Evolutionary conservation across 2,329 filamentous ascomycete species (phyloP).

Genomic region (Alternaria sp.): DNA sequence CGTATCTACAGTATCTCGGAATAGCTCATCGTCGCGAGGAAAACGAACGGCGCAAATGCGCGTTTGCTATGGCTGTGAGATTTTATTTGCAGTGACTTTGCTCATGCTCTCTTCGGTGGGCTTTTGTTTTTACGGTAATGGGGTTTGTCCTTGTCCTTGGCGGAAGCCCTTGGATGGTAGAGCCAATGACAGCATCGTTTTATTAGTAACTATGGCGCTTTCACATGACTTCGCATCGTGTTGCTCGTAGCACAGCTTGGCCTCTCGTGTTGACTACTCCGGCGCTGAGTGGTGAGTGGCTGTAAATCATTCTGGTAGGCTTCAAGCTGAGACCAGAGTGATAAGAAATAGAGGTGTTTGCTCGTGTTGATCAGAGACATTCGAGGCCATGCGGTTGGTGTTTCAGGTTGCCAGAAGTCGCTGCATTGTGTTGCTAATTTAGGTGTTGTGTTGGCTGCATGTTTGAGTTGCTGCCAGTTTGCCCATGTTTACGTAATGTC

Average conservation of each 20-base stretch:
- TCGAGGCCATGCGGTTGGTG: background rate
- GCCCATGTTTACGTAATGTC: background rate
- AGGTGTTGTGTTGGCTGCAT: background rate
- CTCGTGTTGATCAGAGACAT: background rate
- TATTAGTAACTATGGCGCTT: slow-evolving; percentile 18
- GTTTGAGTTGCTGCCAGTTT: background rate
- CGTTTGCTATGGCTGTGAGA: background rate
- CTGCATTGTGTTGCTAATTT: background rate
- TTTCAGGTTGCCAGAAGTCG: background rate
- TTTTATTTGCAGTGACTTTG: background rate
- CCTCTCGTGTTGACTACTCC: slow-evolving; percentile 8
- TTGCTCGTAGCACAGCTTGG: slow-evolving; percentile 19
- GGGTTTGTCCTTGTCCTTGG: background rate
- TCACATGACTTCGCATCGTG: slow-evolving; percentile 41
- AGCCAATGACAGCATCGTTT: slow-evolving; percentile 13
- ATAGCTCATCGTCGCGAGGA: background rate
- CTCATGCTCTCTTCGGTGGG: background rate
- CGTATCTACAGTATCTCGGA: background rate
- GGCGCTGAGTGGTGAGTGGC: slow-evolving; percentile 11
- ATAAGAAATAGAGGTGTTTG: background rate
- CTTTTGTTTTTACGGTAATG: no score
- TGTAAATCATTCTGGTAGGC: background rate
- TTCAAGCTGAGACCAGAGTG: background rate
- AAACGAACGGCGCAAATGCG: background rate
- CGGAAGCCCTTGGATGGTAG: background rate